Evolutionary conservation across 768 basidiomycete genomes (phyloP).

Genomic region (Mycena capillaripes): DNA sequence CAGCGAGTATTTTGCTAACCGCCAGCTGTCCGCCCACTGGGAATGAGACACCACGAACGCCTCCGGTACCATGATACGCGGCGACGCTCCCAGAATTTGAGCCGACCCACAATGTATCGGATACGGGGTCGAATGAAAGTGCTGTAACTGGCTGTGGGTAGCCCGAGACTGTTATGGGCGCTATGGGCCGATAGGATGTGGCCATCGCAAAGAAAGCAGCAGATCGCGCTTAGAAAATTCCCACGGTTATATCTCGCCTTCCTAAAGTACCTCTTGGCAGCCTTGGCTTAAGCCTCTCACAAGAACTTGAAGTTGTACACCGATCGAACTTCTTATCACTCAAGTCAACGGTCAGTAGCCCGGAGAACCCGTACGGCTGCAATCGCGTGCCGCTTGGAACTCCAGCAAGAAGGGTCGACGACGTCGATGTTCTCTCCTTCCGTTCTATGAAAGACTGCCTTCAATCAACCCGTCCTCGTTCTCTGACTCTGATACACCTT

Average conservation of each 20-base stretch:
- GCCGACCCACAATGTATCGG: slow-evolving; percentile 92
- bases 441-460: too few species aligned
- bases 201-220: slow-evolving; percentile 33
- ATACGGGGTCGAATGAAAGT: slow-evolving; percentile 90
- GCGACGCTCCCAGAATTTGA: slow-evolving; percentile 77
- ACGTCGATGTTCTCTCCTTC: too few species aligned
- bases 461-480: too few species aligned
- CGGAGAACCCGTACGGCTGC: too few species aligned
- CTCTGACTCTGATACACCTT: too few species aligned
- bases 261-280: too few species aligned
- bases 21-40: slow-evolving; percentile 76
- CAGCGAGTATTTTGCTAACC: slow-evolving; percentile 82
- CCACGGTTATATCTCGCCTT: neutral
- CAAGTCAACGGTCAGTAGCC: too few species aligned
- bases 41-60: slow-evolving; percentile 79
- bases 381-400: too few species aligned
- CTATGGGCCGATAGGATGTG: slow-evolving; percentile 49
- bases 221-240: neutral
- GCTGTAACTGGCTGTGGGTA: slow-evolving; percentile 75
- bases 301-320: too few species aligned
- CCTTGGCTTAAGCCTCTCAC: too few species aligned
- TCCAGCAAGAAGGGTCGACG: too few species aligned
- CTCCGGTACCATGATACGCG: slow-evolving; percentile 75
- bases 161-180: slow-evolving; percentile 48
- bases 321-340: too few species aligned